Evolutionary conservation across 805 yeast species (phyloP).

Genomic region (Wickerhamomyces bovis): DNA sequence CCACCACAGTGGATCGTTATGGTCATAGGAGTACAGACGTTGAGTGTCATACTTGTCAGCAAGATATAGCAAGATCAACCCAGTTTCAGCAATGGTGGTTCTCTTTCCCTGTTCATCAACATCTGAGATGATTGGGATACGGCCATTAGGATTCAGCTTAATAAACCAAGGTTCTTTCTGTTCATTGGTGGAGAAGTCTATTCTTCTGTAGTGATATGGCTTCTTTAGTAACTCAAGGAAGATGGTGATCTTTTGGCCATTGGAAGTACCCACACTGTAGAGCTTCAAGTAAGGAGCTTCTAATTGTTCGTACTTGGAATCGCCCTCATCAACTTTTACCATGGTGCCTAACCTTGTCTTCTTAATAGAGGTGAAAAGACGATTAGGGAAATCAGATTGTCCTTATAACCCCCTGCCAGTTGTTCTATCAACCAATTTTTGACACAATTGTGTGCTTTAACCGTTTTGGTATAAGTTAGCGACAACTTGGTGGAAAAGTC

Average conservation of each 20-base stretch:
- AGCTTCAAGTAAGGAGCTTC: constrained; percentile 36
- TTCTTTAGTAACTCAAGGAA: constrained; percentile 27
- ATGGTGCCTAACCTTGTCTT: neutral
- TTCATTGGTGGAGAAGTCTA: constrained; percentile 37
- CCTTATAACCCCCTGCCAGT: no score
- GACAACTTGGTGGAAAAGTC: neutral
- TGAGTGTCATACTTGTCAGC: constrained; percentile 53
- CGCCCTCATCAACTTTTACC: constrained; percentile 11
- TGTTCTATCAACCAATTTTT: neutral
- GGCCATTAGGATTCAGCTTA: constrained; percentile 51
- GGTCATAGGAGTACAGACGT: constrained; percentile 30
- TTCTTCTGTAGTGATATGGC: constrained; percentile 25
- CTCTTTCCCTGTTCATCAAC: constrained; percentile 30
- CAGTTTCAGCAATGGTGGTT: constrained; percentile 46
- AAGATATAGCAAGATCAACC: constrained; percentile 50
- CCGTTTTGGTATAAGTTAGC: neutral
- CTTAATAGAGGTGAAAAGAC: no score
- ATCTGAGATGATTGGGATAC: constrained; percentile 47
- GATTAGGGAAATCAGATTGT: no score
- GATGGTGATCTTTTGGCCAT: constrained; percentile 33
- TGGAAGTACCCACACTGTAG: constrained; percentile 33
- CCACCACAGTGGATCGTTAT: constrained; percentile 38
- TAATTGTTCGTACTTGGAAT: constrained; percentile 10
- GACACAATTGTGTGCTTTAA: neutral
- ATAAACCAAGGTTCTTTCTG: constrained; percentile 52